A percentile compares a stretch with the other conserved stretches of the same genome.
phyloP scores from a whole-genome alignment of 1,284 basidiomycete species.

The Moesziomyces antarcticus region DNA sequence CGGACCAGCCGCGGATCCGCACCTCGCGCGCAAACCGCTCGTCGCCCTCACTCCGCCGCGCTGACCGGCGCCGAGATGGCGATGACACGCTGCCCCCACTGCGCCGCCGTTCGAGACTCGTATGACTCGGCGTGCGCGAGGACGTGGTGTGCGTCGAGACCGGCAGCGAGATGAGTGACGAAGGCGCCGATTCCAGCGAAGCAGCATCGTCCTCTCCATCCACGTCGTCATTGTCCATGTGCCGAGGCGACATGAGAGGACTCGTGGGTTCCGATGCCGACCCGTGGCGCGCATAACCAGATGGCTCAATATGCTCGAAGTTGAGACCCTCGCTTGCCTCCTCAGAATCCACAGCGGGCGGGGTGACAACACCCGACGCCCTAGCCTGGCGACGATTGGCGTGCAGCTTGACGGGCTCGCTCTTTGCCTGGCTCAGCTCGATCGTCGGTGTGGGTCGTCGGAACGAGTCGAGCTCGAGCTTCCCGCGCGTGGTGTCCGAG shows the following conservation, averaged over 20 bases:
- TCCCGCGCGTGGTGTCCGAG: slow-evolving; percentile 5
- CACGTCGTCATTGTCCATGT: neutral
- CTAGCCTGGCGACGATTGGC: slow-evolving; percentile 44
- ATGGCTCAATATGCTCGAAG: too few relatives aligned
- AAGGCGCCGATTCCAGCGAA: slow-evolving; percentile 35
- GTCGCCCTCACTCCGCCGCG: neutral
- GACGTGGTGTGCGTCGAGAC: slow-evolving; percentile 42
- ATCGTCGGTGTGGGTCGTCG: slow-evolving; percentile 34
- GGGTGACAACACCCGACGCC: slow-evolving; percentile 6
- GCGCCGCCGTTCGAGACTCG: slow-evolving; percentile 30
- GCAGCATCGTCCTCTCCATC: slow-evolving; percentile 24
- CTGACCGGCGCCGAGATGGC: neutral
- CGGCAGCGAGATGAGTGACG: slow-evolving; percentile 42
- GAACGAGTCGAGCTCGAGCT: slow-evolving; percentile 19
- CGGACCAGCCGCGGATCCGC: slow-evolving; percentile 56
- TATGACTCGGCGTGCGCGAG: slow-evolving; percentile 24
- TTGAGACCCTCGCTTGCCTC: slow-evolving; percentile 4
- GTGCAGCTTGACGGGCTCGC: slow-evolving; percentile 36
- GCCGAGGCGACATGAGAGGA: slow-evolving; percentile 15
- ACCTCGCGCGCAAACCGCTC: slow-evolving; percentile 51
- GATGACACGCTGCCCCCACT: slow-evolving; percentile 12
- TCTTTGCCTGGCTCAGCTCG: slow-evolving; percentile 33
- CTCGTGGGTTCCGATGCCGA: slow-evolving; percentile 20
- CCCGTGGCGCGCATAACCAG: slow-evolving; percentile 1
- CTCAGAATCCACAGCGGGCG: neutral